Base-by-base conservation (phyloP, 106 monocot species). In the Dioscorea zingiberensis region DNA sequence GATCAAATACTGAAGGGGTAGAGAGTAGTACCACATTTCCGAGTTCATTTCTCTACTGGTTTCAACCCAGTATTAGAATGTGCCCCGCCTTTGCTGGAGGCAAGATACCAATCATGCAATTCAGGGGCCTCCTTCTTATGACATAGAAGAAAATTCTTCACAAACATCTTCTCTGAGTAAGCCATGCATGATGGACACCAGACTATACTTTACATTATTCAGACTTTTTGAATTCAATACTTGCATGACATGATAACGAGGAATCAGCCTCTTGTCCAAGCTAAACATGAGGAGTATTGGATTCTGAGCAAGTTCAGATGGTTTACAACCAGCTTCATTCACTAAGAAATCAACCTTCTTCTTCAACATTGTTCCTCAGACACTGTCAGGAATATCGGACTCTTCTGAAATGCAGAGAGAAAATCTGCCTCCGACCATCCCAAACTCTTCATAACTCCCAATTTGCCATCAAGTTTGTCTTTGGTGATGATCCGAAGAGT, bases 401-500 rank as follows among this genome's bases (percentile, higher is more conserved):
- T 11, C 22, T 55, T 68, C 2, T 18, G 13, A 15, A 63, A 44
- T 32, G 76, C 76, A 1, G 29, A 21, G 18, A 64, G 13, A 23
- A 71, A 69, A 5, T 60, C 59, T 0, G 17, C 6, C 25, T 77
- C 77, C 22, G 71, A 71, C 77, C 71, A 77, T 11, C 71, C 71
- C 8, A 51, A 71, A 23, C 53, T 44, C 45, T 4, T 59, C 49
- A 77, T n/a, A 13, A 77, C 14, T 27, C 60, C 51, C 53, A 59
- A 56, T 23, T 54, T 70, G 1, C 24, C 48, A 24, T 70, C 4
- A 13, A 77, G 60, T 0, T 7, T 58, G 1, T 48, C 26, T n/a
- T 7, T 23, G n/a, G 25, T 10, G 2, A 58, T 38, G 8, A 6
- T 45, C 18, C 2, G 12, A 4, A 71, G 3, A 15, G 25, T 24